phyloP scores from a whole-genome alignment of 331 rosid species.

The Arachis monticola region DNA sequence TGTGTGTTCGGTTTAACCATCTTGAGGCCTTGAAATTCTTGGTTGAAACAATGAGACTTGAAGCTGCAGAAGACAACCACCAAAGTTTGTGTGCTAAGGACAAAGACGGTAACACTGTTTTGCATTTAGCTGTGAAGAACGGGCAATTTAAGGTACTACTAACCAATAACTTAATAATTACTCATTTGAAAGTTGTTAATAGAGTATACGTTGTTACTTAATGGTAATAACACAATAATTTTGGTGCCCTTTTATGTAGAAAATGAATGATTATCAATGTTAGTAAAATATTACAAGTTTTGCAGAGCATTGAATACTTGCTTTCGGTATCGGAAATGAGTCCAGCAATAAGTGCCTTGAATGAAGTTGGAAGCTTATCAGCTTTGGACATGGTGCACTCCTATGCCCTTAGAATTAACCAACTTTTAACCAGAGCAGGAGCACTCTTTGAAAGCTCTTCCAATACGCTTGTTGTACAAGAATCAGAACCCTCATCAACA shows the following conservation, averaged over 20 bases:
- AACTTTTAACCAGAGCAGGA: background rate
- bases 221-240: background rate
- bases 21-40: no score
- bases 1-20: no score
- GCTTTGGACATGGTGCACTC: background rate
- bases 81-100: background rate
- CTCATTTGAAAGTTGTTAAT: no score
- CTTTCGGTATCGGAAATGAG: constrained; percentile 13
- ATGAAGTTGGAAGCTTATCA: background rate
- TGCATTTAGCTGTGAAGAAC: constrained; percentile 28
- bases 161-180: no score
- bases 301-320: constrained; percentile 1
- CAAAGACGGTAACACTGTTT: constrained; percentile 13
- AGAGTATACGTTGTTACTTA: no score
- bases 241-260: no score
- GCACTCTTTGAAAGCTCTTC: background rate
- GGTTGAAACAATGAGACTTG: no score
- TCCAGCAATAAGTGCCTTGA: background rate
- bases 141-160: constrained; percentile 26
- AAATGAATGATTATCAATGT: no score
- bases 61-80: no score
- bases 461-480: background rate
- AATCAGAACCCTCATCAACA: background rate
- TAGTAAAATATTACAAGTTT: background rate
- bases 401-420: background rate